Percentiles rank a stretch among this genome's conserved stretches.
Conservation (phyloP, 345 rosid species). For the Trapa incisa region DNA sequence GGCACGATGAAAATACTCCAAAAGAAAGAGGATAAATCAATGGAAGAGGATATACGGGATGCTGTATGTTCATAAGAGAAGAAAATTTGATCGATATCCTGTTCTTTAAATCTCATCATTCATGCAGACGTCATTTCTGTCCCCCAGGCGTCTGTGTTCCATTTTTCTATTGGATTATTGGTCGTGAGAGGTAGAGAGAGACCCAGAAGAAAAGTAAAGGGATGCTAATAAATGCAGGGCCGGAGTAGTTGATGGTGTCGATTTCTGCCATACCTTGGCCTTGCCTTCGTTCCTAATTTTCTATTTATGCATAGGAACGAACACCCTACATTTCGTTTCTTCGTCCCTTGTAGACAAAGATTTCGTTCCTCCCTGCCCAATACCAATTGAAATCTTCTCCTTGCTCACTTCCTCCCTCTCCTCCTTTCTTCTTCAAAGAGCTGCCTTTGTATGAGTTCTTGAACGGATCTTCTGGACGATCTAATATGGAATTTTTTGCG, state of each 20-base stretch:
- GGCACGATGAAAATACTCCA: background rate
- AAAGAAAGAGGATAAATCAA: background rate
- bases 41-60: too few relatives aligned
- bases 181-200: background rate
- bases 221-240: background rate
- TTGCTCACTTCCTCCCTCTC: background rate
- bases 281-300: background rate
- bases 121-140: too few relatives aligned
- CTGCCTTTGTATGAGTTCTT: background rate
- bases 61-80: too few relatives aligned
- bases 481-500: slow-evolving; percentile 38
- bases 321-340: background rate
- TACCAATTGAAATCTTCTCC: background rate
- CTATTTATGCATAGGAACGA: background rate
- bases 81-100: too few relatives aligned
- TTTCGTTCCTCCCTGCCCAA: background rate
- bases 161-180: too few relatives aligned
- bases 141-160: too few relatives aligned
- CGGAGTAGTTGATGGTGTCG: background rate
- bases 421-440: background rate
- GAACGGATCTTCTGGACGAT: background rate
- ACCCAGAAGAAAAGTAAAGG: background rate
- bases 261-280: background rate
- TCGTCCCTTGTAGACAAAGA: background rate
- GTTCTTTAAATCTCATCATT: too few relatives aligned